Evolutionary conservation across 1,284 basidiomycete genomes (phyloP), one percentile per base, ranked within the genome.

Genomic region (Pterulicium gracile): DNA sequence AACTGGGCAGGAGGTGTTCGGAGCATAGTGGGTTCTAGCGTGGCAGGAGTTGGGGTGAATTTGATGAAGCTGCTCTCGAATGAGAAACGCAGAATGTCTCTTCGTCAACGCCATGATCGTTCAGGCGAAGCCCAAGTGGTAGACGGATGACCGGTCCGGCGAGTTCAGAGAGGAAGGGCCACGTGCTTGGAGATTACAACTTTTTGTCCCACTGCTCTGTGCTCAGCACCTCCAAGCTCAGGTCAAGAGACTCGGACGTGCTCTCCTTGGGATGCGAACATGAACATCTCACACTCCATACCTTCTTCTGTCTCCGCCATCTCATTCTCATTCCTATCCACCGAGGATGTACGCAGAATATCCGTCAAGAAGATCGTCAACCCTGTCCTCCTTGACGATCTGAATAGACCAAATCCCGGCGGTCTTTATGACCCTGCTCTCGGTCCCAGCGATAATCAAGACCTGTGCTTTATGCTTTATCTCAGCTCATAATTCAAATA

Each of bases 331-430:
- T 96, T 96, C 65, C 81, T 99, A 48, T 81, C 88, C 13, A 72
- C 89, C n/a, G 79, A 89, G 55, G 95, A 99, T 64, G 76, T 98
- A 55, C 79, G 87, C 45, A 78, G 85, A 51, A 93, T 98, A 61
- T 97, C 93, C 15, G 95, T 98, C 58, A 94, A 95, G 69, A 90
- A 97, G 70, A 87, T 98, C 57, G 78, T 90, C 52, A 98, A 98
- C 63, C 88, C 94, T 3, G 75, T 88, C 50, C 77, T 98, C 47
- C 80, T 98, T 55, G 94, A 98, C 71, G 92, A 94, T 62, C 71
- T 96, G 35, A 93, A 95, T 61, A 75, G 88, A 53, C 96, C 96
- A 1, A 98, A 89, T 55, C 70, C 78, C 48, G 93, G 92, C 18
- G 96, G 95, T 51, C 72, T 99, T 45, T 98, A 98, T 61, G 96